Evolutionary conservation across 768 basidiomycete species (phyloP).

Genomic region (Suillus hirtellus): DNA sequence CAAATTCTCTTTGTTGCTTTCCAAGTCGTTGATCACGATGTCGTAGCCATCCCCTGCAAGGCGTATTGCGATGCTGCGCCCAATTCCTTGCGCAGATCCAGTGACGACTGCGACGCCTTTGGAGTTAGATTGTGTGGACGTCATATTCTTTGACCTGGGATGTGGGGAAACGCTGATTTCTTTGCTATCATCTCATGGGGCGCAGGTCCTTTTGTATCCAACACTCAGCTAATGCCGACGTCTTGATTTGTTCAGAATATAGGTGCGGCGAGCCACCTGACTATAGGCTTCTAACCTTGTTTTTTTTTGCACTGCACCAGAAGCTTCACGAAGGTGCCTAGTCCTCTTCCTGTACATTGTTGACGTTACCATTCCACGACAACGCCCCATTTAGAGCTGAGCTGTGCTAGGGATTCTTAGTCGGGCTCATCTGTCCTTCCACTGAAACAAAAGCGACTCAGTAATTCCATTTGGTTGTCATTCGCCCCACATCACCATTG

Average conservation of each 20-base stretch:
- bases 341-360: background rate
- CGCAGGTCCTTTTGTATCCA: background rate
- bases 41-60: constrained; percentile 40
- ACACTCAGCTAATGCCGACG: background rate
- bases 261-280: background rate
- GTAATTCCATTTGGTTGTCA: background rate
- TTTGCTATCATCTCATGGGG: background rate
- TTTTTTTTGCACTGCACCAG: background rate
- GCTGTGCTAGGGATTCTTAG: background rate
- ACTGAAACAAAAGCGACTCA: background rate
- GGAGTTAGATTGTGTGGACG: constrained; percentile 2
- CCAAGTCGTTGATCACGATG: constrained; percentile 37
- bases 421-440: background rate
- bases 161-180: background rate
- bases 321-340: background rate
- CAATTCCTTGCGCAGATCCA: constrained; percentile 35
- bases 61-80: constrained; percentile 34
- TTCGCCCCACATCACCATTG: background rate
- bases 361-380: background rate
- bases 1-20: constrained; percentile 19
- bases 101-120: constrained; percentile 35
- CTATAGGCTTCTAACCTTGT: background rate
- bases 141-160: background rate
- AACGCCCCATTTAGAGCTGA: background rate
- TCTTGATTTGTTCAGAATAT: background rate